phyloP scores from a whole-genome alignment of 2,329 filamentous ascomycete species.

The Paramyrothecium roridum region DNA sequence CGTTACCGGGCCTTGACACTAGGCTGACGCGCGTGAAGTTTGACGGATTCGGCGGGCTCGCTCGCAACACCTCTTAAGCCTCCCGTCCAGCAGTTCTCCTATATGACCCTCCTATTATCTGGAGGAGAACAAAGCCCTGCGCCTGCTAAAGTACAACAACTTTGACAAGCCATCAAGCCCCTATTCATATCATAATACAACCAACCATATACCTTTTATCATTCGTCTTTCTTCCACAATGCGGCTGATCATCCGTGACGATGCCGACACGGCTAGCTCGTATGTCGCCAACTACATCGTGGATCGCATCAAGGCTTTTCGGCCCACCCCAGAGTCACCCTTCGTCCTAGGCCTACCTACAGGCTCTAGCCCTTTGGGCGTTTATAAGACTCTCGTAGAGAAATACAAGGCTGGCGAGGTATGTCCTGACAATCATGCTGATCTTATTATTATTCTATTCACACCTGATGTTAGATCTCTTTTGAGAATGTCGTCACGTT shows the following conservation, averaged over 20 bases:
- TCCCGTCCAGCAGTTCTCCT: neutral
- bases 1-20: neutral
- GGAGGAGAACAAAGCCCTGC: neutral
- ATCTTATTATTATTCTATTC: slow-evolving; percentile 3
- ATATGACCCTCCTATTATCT: neutral
- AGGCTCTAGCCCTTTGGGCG: slow-evolving; percentile 73
- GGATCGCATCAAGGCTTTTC: slow-evolving; percentile 75
- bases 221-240: slow-evolving; percentile 42
- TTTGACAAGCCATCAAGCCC: neutral
- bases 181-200: neutral
- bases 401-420: slow-evolving; percentile 65
- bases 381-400: slow-evolving; percentile 74
- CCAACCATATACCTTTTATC: slow-evolving; percentile 11
- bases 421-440: slow-evolving; percentile 15
- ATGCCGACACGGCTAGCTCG: slow-evolving; percentile 63
- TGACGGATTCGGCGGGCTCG: neutral
- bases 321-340: slow-evolving; percentile 66
- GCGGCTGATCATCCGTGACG: slow-evolving; percentile 81
- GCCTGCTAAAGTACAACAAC: neutral
- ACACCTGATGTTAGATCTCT: slow-evolving; percentile 54
- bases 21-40: neutral
- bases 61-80: neutral
- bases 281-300: slow-evolving; percentile 83
- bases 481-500: slow-evolving; percentile 89
- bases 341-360: slow-evolving; percentile 84